Percentiles rank a stretch among this genome's conserved stretches.
Conservation (phyloP, 441 rosid genomes). For the Biscutella auriculata region DNA sequence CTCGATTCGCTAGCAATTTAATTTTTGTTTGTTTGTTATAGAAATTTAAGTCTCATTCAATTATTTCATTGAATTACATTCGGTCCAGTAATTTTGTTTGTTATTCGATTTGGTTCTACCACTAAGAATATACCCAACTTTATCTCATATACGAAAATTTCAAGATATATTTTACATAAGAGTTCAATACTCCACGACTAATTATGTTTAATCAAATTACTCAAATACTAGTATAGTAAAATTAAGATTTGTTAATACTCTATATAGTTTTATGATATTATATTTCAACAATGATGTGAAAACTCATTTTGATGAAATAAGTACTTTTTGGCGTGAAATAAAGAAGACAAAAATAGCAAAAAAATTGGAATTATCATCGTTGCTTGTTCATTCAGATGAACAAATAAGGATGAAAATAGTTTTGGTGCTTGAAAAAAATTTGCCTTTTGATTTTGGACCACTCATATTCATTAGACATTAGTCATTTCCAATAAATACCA, state of each 20-base stretch:
- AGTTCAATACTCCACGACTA: neutral
- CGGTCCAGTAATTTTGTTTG: no score
- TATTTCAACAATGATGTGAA: conserved; percentile 15
- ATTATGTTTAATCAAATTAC: neutral
- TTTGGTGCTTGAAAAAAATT: neutral
- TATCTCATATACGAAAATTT: neutral
- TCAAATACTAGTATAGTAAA: neutral
- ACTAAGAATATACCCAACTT: no score
- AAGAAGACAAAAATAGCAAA: conserved; percentile 12
- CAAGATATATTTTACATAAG: neutral
- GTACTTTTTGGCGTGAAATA: conserved; percentile 3
- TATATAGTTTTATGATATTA: neutral
- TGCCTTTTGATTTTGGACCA: conserved; percentile 22
- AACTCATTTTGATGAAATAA: neutral
- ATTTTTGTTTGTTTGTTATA: no score
- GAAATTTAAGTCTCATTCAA: no score
- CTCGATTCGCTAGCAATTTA: no score
- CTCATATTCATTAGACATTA: conserved; percentile 20
- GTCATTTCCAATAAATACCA: conserved; percentile 20
- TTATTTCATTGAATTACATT: no score
- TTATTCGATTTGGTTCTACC: no score
- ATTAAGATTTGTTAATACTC: neutral
- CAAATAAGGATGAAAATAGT: conserved; percentile 9
- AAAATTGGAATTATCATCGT: conserved; percentile 2
- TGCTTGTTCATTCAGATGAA: conserved; percentile 12